Base-by-base conservation (phyloP, 129 eudicot species). In the Mikania micrantha region DNA sequence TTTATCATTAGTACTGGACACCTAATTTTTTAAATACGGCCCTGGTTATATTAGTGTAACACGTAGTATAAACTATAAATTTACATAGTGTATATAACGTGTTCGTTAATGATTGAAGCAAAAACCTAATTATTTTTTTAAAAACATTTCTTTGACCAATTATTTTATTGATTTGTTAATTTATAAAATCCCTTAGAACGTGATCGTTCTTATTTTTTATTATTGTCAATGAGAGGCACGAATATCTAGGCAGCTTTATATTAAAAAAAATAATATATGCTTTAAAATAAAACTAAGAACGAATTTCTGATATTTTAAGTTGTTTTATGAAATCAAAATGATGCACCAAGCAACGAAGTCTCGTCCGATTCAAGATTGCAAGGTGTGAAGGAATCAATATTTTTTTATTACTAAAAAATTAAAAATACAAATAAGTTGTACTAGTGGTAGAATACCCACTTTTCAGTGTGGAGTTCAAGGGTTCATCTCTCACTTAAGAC, bases 61-160 rank as follows among this genome's bases (percentile, higher is more conserved):
- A n/a, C 29, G 16, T 47, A 48, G 28, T 2, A 4, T 24, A 69
- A 38, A 53, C 38, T 36, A 71, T 20, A 21, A 35, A 0, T 21
- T 41, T 57, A 44, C 71, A 57, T 41, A 53, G 69, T 75, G 41
- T 74, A 74, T 32, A 38, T 67, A 75, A 75, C 80, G 69, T 75
- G 80, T 35, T 19, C 6, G 52, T 75, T 69, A 67, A 75, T 75
- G 74, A 75, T 75, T 75, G 80, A 74, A 75, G 70, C 74, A 27
- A 75, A 49, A 75, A 49, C 74, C 69, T 45, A 68, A 75, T 67
- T 66, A 66, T 56, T 66, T 38, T 64, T 32, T 56, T 66, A 42
- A 62, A 61, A 66, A 66, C 62, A 59, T 59, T 47, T 67, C n/a
- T 67, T 75, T 75, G 69, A 59, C 52, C 15, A 48, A 47, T 58